Conservation (phyloP, 2,329 filamentous ascomycete species). For the Xylariaceae sp. region DNA sequence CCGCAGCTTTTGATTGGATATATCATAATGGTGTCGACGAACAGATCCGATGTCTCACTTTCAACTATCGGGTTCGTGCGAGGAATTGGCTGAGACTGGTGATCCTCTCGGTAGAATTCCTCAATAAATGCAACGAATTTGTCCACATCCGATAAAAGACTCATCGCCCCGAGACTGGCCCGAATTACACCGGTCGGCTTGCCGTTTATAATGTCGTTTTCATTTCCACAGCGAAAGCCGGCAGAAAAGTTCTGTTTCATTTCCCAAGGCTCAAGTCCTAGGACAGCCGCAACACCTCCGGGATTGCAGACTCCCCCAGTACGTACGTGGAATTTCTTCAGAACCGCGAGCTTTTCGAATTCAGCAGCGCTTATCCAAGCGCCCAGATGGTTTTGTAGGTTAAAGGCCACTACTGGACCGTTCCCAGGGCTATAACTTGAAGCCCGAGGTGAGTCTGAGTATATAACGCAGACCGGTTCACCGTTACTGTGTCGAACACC, state of each 20-base stretch:
- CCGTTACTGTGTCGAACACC: slow-evolving; percentile 66
- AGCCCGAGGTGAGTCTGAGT: slow-evolving; percentile 40
- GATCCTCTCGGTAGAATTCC: slow-evolving; percentile 55
- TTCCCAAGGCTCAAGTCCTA: slow-evolving; percentile 74
- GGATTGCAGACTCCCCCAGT: slow-evolving; percentile 92
- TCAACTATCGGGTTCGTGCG: not conserved
- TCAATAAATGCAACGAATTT: slow-evolving; percentile 64
- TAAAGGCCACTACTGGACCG: slow-evolving; percentile 81
- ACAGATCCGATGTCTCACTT: slow-evolving; percentile 32
- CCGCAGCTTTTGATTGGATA: slow-evolving; percentile 96
- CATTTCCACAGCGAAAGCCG: slow-evolving; percentile 77
- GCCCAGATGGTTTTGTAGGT: slow-evolving; percentile 63
- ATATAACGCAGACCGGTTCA: slow-evolving; percentile 59
- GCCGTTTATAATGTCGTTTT: slow-evolving; percentile 74
- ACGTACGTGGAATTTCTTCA: slow-evolving; percentile 76
- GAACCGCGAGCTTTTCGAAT: slow-evolving; percentile 76
- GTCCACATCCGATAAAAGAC: slow-evolving; percentile 67
- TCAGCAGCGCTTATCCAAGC: slow-evolving; percentile 77
- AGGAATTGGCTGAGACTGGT: slow-evolving; percentile 12
- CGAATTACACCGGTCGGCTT: slow-evolving; percentile 86
- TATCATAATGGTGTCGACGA: slow-evolving; percentile 62
- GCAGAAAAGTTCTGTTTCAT: slow-evolving; percentile 79
- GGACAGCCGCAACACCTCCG: slow-evolving; percentile 69
- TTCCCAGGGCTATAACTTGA: slow-evolving; percentile 36
- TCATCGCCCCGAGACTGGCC: slow-evolving; percentile 87